These are phyloP conservation scores for Diplodia corticola DNA, from an alignment of 2,329 filamentous ascomycete genomes.

Conservation along the genomic window DNA sequence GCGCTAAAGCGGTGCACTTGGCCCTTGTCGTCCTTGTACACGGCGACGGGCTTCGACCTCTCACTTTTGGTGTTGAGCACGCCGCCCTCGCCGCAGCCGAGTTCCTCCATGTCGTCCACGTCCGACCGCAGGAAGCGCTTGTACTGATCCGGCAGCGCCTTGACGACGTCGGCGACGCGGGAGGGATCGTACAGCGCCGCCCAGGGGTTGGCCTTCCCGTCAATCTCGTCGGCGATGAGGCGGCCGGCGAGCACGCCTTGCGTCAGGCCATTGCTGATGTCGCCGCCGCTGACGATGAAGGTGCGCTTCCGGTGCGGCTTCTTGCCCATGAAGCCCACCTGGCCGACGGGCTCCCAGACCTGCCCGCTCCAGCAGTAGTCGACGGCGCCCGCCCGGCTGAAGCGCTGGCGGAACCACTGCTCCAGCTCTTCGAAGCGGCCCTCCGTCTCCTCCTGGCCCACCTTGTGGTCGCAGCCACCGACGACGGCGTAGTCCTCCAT, in stretches of 20 bases:
- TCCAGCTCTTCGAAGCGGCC: constrained; percentile 55
- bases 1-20: constrained; percentile 54
- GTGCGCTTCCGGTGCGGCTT: constrained; percentile 55
- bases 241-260: constrained; percentile 56
- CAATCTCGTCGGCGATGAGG: constrained; percentile 57
- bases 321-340: constrained; percentile 57
- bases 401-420: constrained; percentile 55
- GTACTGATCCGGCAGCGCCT: constrained; percentile 53
- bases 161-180: constrained; percentile 47
- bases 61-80: constrained; percentile 50
- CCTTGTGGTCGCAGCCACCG: constrained; percentile 60
- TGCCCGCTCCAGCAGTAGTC: constrained; percentile 62
- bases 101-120: constrained; percentile 58
- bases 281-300: constrained; percentile 58
- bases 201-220: constrained; percentile 53
- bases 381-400: constrained; percentile 50
- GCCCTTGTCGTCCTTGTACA: constrained; percentile 59
- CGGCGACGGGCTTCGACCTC: constrained; percentile 51
- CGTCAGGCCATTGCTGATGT: constrained; percentile 60
- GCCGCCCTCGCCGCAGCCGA: constrained; percentile 52
- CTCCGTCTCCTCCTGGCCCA: constrained; percentile 53
- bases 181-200: constrained; percentile 53
- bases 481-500: constrained; percentile 58
- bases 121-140: constrained; percentile 56
- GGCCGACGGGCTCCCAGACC: constrained; percentile 57